A percentile compares a stretch with the other conserved stretches of the same genome.
phyloP scores from a whole-genome alignment of 2,329 filamentous ascomycete genomes.

The Fusarium tanahbumbuense region DNA sequence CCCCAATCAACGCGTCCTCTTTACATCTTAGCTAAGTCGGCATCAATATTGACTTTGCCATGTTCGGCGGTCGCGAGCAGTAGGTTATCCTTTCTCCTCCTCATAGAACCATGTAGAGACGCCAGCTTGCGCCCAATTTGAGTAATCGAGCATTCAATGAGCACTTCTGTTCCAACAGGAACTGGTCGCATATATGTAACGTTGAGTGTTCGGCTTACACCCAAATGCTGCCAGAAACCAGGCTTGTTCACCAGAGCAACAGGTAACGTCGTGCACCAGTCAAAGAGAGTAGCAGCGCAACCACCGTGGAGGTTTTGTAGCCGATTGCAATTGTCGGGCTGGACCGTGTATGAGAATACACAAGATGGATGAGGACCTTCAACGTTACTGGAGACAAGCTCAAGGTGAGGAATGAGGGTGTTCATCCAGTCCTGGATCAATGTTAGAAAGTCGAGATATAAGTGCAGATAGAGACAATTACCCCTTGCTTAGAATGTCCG shows the following conservation, averaged over 20 bases:
- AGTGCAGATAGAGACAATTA: constrained; percentile 31
- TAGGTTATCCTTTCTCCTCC: constrained; percentile 62
- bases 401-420: constrained; percentile 56
- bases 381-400: constrained; percentile 51
- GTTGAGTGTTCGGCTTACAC: constrained; percentile 73
- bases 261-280: constrained; percentile 71
- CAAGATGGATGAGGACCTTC: constrained; percentile 53
- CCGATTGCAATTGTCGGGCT: constrained; percentile 64
- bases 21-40: constrained; percentile 46
- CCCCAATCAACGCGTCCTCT: no score
- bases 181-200: constrained; percentile 75
- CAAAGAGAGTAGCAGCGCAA: constrained; percentile 74
- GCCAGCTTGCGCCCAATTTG: constrained; percentile 67
- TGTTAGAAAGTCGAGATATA: not conserved
- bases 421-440: constrained; percentile 58
- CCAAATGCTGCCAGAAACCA: constrained; percentile 71
- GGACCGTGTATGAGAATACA: constrained; percentile 62
- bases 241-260: constrained; percentile 66
- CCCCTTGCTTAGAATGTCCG: constrained; percentile 48
- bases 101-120: constrained; percentile 66
- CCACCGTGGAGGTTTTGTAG: constrained; percentile 69
- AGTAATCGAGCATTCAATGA: constrained; percentile 68
- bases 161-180: constrained; percentile 61
- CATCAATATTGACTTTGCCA: constrained; percentile 72
- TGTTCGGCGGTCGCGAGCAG: constrained; percentile 71